Evolutionary conservation across 352 stramenopile species (phyloP), one percentile per base, ranked within the genome.

Genomic region (Phytophthora tubulina): DNA sequence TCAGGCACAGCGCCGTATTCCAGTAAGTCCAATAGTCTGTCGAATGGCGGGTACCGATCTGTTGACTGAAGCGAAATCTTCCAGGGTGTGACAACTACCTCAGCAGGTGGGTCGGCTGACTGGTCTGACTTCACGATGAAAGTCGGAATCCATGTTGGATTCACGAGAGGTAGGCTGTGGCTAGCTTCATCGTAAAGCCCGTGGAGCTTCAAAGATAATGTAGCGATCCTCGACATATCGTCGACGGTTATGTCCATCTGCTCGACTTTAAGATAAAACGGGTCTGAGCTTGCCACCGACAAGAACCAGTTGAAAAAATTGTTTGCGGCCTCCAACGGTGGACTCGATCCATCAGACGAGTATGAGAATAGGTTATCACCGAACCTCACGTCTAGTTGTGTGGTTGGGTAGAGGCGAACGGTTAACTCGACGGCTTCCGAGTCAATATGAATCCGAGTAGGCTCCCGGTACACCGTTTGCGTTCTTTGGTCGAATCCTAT

Each of bases 21-120:
- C 6, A 76, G 45, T 49, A 76, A 52, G 21, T 67, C 62, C n/a
- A 72, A 14, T 17, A 76, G 35, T 52, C 63, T 67, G 54, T 72
- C 68, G 33, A 67, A 71, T 14, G 36, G 30, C 3, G 68, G 68
- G 15, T 63, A 64, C 6, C 68, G 61, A 21, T 63, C 56, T 36
- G 38, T 17, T 31, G 68, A 71, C 49, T 45, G 33, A 8, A 75
- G 36, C 9, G 44, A 54, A 13, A 71, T 41, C 31, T 53, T 48
- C 68, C 62, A 75, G 3, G 68, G 61, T 11, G n/a, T 63, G 61
- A 72, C 62, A 5, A 32, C 54, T 14, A 63, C 41, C 36, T 67
- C 61, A 35, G 61, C 53, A 13, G 61, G 46, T 21, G 62, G 68
- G 0, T 46, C 17, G 17, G 3, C 11, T 36, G 67, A 65, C 6